These are phyloP conservation scores for Trichophyton verrucosum DNA, from an alignment of 2,329 filamentous ascomycete species.

Conservation along the genomic window DNA sequence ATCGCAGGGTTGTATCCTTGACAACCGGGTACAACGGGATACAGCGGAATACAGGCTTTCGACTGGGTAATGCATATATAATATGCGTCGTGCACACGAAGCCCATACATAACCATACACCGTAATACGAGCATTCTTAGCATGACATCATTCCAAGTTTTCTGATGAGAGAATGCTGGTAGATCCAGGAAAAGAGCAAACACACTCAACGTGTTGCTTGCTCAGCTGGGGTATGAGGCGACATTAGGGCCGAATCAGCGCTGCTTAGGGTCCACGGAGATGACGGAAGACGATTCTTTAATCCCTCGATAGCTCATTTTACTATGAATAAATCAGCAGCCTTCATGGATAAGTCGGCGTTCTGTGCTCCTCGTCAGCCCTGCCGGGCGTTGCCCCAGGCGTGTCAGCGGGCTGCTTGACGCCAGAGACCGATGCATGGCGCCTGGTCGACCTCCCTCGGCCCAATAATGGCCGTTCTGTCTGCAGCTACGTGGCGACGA, in stretches of 20 bases:
- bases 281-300: not conserved
- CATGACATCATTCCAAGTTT: constrained; percentile 1
- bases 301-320: not conserved
- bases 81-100: not conserved
- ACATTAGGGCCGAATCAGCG: not conserved
- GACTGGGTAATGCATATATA: not conserved
- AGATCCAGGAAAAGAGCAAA: not conserved
- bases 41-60: not conserved
- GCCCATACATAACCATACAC: not conserved
- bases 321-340: not conserved
- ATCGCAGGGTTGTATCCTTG: not conserved
- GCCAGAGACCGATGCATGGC: not conserved
- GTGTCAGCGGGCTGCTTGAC: not conserved
- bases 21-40: not conserved
- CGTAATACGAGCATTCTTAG: not conserved
- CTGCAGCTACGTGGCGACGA: not conserved
- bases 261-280: not conserved
- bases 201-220: not conserved
- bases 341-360: not conserved
- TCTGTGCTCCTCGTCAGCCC: not conserved
- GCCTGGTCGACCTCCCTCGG: not conserved
- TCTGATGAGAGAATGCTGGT: not conserved
- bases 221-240: not conserved
- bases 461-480: not conserved
- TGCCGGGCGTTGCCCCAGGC: not conserved